These are phyloP conservation scores for Botrytis tulipae DNA, from an alignment of 2,329 filamentous ascomycete species.

Conservation along the genomic window DNA sequence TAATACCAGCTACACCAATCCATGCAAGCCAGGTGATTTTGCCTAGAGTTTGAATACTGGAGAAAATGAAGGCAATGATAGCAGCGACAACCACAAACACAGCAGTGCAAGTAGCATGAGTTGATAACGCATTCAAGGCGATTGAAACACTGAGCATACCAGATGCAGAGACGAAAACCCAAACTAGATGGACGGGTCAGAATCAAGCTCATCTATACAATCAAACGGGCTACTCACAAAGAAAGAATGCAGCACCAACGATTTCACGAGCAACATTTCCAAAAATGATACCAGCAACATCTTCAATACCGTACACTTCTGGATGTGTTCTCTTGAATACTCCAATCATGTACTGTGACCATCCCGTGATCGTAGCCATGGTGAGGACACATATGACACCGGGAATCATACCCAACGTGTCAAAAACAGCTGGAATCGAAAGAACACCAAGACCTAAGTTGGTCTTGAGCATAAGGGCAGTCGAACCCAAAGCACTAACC, in stretches of 20 bases:
- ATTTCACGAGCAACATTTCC: conserved; percentile 8
- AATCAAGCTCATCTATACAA: conserved; percentile 57
- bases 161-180: conserved; percentile 37
- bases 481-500: conserved; percentile 25
- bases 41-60: conserved; percentile 56
- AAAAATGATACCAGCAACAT: conserved; percentile 11
- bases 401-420: conserved; percentile 43
- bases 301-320: conserved; percentile 44
- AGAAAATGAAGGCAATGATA: conserved; percentile 48
- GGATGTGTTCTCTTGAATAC: conserved; percentile 43
- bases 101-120: conserved; percentile 58
- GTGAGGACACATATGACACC: conserved; percentile 44
- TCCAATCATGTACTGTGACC: conserved; percentile 52
- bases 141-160: conserved; percentile 19
- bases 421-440: conserved; percentile 44
- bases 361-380: conserved; percentile 43
- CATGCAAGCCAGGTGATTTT: conserved; percentile 62
- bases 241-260: conserved; percentile 6
- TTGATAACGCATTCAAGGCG: conserved; percentile 56
- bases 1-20: conserved; percentile 58
- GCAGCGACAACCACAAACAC: conserved; percentile 56
- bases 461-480: conserved; percentile 40
- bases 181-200: conserved; percentile 30
- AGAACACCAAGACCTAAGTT: conserved; percentile 44
- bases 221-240: conserved; percentile 29